Evolutionary conservation across 140 eudicot species (phyloP).

Genomic region (Oenanthe javanica): DNA sequence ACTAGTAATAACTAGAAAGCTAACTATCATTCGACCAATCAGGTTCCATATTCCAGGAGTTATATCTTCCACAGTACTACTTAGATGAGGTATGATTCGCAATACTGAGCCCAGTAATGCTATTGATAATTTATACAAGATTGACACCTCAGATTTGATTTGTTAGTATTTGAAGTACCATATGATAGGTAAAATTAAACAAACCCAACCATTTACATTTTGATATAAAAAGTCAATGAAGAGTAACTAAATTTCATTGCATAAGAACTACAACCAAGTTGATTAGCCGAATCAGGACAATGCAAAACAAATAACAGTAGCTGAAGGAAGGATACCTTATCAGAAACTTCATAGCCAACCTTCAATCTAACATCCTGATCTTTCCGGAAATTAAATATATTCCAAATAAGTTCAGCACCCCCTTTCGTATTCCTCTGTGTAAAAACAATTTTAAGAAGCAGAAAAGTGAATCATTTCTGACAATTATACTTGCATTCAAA

Average conservation of each 20-base stretch:
- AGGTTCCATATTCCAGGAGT: not conserved
- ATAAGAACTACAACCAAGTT: not conserved
- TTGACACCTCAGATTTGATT: not conserved
- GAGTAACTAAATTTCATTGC: not conserved
- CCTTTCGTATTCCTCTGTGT: constrained; percentile 55
- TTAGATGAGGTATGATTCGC: not conserved
- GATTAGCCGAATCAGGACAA: not conserved
- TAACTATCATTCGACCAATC: not conserved
- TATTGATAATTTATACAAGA: not conserved
- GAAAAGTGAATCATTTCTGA: not conserved
- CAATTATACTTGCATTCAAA: not conserved
- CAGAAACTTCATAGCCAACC: constrained; percentile 68
- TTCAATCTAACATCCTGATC: constrained; percentile 82
- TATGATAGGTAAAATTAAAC: not conserved
- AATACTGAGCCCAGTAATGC: not conserved
- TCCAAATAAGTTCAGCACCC: constrained; percentile 76
- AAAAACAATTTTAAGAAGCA: constrained; percentile 5
- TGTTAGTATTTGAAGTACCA: not conserved
- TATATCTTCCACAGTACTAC: not conserved
- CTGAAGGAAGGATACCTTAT: constrained; percentile 50
- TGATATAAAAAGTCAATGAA: not conserved
- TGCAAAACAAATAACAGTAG: not conserved
- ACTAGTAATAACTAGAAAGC: not conserved
- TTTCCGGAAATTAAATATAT: constrained; percentile 60
- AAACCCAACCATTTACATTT: not conserved